Evolutionary conservation across 2,329 filamentous ascomycete genomes (phyloP), one percentile per base, ranked within the genome.

Genomic region (Nothophoma quercina): DNA sequence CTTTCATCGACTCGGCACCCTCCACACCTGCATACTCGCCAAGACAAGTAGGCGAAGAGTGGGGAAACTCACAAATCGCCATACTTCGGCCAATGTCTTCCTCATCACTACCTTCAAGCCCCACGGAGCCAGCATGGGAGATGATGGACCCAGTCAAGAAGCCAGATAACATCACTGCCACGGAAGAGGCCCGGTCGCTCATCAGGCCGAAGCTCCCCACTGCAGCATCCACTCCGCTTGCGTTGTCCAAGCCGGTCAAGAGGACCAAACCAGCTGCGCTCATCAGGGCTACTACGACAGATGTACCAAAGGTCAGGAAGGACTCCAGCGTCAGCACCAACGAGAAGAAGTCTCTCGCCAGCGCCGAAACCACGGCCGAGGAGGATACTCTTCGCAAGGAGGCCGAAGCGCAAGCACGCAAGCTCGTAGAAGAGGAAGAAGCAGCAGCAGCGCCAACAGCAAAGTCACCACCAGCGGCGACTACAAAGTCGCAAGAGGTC

Each of bases 1-100:
- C 71, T 1, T 67, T 73, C 40, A 73, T 72, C 53, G 71, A 73
- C 44, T 73, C 70, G 2, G 70, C 67, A 21, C 70, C 71, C n/a
- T 72, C 70, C 7, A 72, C 71, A n/a, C 71, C 71, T 35, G 69
- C 70, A 7, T 71, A 65, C 39, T 73, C 70, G 25, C 71, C 71
- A 29, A 60, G 69, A 8, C 33, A 41, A 22, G 56, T 61, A 47
- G 55, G 57, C 29, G 58, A 62, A 13, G 59, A 60, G 15, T 72
- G 67, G 68, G 62, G 69, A 16, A 51, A 53, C 25, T 71, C 69
- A 2, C 65, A 65, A 2, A 42, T 71, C 5, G 57, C 68, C 2
- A 47, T 72, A 16, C 56, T 73, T 7, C 64, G 67, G 18, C 69
- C 67, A 9, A 62, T 64, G 40, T 64, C 66, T n/a, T 63, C 65